phyloP scores from a whole-genome alignment of 2,329 filamentous ascomycete genomes.

The Colletotrichum graminicola region DNA sequence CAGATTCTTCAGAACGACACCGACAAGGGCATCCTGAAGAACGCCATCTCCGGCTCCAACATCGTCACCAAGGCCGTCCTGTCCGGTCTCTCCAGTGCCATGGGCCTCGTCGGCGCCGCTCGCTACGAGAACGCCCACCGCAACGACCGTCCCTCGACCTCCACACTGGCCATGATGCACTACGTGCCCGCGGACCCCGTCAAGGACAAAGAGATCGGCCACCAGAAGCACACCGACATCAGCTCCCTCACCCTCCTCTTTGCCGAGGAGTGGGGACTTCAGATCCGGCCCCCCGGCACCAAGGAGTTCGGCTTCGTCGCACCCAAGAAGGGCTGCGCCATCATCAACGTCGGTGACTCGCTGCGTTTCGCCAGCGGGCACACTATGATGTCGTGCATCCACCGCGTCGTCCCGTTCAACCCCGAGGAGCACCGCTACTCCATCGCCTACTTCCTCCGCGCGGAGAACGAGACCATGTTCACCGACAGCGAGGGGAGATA shows the following conservation, averaged over 20 bases:
- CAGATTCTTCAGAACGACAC: constrained; percentile 61
- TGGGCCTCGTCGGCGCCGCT: constrained; percentile 58
- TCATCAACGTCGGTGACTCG: constrained; percentile 71
- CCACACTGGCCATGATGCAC: constrained; percentile 67
- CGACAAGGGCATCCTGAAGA: constrained; percentile 62
- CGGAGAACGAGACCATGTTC: constrained; percentile 69
- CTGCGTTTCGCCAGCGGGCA: constrained; percentile 66
- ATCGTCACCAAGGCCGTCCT: constrained; percentile 64
- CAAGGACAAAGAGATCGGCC: constrained; percentile 59
- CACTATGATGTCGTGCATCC: constrained; percentile 68
- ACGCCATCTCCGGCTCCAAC: constrained; percentile 63
- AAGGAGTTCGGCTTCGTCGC: constrained; percentile 66
- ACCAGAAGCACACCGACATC: constrained; percentile 70
- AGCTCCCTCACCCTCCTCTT: constrained; percentile 67
- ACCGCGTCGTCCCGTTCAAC: constrained; percentile 67
- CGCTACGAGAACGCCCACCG: constrained; percentile 65
- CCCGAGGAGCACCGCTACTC: constrained; percentile 61
- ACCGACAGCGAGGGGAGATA: constrained; percentile 65
- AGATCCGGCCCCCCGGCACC: constrained; percentile 62
- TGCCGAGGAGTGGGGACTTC: constrained; percentile 68
- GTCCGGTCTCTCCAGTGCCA: constrained; percentile 60
- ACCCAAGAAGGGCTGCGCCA: constrained; percentile 63
- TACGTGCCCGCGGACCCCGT: constrained; percentile 61
- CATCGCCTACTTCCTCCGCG: constrained; percentile 69
- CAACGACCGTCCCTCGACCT: constrained; percentile 62